Percentiles rank a stretch among this genome's conserved stretches.
Conservation (phyloP, 2,329 filamentous ascomycete species). For the Xylaria digitata region DNA sequence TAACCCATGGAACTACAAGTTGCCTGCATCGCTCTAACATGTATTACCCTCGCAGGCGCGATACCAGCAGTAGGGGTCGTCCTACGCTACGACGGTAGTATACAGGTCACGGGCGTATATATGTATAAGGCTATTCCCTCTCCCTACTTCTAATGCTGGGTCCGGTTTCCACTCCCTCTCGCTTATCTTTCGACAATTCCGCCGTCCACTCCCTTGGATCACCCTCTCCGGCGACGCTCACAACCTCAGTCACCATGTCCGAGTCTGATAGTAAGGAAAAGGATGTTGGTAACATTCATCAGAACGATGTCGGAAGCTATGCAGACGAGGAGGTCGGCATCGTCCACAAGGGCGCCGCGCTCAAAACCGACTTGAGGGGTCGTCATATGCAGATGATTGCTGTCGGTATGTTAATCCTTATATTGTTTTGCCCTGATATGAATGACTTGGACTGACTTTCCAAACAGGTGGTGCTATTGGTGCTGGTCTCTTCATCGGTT, state of each 20-base stretch:
- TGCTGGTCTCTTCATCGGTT: constrained; percentile 76
- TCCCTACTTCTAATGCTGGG: constrained; percentile 2
- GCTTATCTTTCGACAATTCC: constrained; percentile 12
- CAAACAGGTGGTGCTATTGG: constrained; percentile 57
- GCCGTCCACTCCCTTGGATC: constrained; percentile 19
- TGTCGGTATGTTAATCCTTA: constrained; percentile 51
- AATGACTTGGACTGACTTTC: constrained; percentile 15
- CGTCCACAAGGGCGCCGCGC: constrained; percentile 50
- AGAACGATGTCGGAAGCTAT: constrained; percentile 37
- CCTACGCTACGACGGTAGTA: background rate
- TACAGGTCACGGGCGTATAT: constrained; percentile 21
- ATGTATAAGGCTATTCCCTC: constrained; percentile 17
- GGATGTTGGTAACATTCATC: constrained; percentile 36
- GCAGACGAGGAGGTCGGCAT: constrained; percentile 54
- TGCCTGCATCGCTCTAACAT: background rate
- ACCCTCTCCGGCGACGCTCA: constrained; percentile 6
- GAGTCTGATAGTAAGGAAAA: constrained; percentile 48
- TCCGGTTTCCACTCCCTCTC: constrained; percentile 15
- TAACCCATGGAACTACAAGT: constrained; percentile 18
- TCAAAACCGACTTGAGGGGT: constrained; percentile 52
- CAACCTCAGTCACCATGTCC: constrained; percentile 29
- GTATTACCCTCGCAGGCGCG: too few species aligned
- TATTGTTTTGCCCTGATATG: background rate
- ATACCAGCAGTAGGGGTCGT: constrained; percentile 12
- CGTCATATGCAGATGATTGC: constrained; percentile 62